phyloP scores from a whole-genome alignment of 345 rosid genomes.

The Hibiscus syriacus region DNA sequence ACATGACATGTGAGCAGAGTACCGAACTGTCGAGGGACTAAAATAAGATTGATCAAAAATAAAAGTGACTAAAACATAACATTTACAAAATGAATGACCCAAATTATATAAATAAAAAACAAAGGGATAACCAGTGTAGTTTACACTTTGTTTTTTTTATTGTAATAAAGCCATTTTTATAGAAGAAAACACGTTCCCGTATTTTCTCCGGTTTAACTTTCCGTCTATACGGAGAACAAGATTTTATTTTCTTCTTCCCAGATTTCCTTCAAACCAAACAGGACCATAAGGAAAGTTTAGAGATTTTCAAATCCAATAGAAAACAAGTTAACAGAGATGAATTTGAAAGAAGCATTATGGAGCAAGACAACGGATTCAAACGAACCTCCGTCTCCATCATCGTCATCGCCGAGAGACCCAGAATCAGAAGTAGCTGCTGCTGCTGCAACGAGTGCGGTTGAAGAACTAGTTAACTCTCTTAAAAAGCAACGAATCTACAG shows the following conservation, averaged over 20 bases:
- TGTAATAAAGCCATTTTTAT: too few species aligned
- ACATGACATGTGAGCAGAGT: too few species aligned
- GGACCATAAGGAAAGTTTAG: neutral
- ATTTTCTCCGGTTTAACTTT: neutral
- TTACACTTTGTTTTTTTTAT: too few species aligned
- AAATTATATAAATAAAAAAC: too few species aligned
- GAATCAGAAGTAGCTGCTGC: constrained; percentile 19
- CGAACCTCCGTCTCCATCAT: neutral
- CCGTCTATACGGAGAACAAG: neutral
- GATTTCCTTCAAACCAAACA: neutral
- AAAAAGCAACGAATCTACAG: constrained; percentile 58
- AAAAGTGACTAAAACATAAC: too few species aligned
- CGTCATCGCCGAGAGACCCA: neutral
- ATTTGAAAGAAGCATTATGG: constrained; percentile 57
- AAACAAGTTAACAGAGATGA: constrained; percentile 21
- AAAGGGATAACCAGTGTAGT: too few species aligned
- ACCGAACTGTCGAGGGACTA: too few species aligned
- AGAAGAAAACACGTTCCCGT: neutral
- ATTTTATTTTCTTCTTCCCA: neutral
- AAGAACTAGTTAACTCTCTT: constrained; percentile 59
- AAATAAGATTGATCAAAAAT: too few species aligned
- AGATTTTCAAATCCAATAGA: neutral
- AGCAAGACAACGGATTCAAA: constrained; percentile 27
- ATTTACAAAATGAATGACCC: too few species aligned
- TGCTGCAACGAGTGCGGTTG: constrained; percentile 50